These are phyloP conservation scores for Suhomyces xylopsoci DNA, from an alignment of 805 yeast species.

Conservation along the genomic window DNA sequence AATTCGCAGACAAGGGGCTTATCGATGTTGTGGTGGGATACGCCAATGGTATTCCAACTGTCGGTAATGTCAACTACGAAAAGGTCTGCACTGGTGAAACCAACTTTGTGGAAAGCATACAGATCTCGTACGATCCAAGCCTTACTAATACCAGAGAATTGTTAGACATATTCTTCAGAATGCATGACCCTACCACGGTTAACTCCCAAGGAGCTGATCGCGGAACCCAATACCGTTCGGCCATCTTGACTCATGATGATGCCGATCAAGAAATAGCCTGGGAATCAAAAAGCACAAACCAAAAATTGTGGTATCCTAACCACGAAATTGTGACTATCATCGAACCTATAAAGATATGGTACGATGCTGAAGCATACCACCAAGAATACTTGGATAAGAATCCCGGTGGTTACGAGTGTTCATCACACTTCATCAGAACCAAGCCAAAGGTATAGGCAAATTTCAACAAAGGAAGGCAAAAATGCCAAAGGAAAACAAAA, in stretches of 20 bases:
- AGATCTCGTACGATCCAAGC: slow-evolving; percentile 76
- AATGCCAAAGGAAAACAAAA: background rate
- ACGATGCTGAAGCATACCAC: slow-evolving; percentile 96
- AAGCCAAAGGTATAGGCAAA: slow-evolving; percentile 38
- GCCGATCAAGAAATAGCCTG: slow-evolving; percentile 47
- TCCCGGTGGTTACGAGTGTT: slow-evolving; percentile 87
- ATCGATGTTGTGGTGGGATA: slow-evolving; percentile 84
- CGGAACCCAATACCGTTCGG: slow-evolving; percentile 91
- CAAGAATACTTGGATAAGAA: slow-evolving; percentile 77
- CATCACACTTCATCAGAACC: slow-evolving; percentile 78
- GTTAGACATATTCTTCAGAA: slow-evolving; percentile 79
- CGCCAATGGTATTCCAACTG: slow-evolving; percentile 73
- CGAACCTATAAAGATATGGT: slow-evolving; percentile 65
- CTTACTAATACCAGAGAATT: slow-evolving; percentile 57
- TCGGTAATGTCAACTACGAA: slow-evolving; percentile 46
- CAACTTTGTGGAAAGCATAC: slow-evolving; percentile 75
- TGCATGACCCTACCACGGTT: slow-evolving; percentile 90
- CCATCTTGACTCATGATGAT: slow-evolving; percentile 62
- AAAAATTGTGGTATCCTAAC: slow-evolving; percentile 72
- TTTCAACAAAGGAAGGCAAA: too few relatives aligned
- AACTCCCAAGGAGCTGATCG: slow-evolving; percentile 83
- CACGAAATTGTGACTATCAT: slow-evolving; percentile 67
- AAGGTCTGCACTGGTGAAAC: slow-evolving; percentile 78
- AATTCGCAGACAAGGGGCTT: slow-evolving; percentile 61
- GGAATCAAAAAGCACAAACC: slow-evolving; percentile 50